Evolutionary conservation across 768 basidiomycete genomes (phyloP).

Genomic region (Rhizopogon roseolus): DNA sequence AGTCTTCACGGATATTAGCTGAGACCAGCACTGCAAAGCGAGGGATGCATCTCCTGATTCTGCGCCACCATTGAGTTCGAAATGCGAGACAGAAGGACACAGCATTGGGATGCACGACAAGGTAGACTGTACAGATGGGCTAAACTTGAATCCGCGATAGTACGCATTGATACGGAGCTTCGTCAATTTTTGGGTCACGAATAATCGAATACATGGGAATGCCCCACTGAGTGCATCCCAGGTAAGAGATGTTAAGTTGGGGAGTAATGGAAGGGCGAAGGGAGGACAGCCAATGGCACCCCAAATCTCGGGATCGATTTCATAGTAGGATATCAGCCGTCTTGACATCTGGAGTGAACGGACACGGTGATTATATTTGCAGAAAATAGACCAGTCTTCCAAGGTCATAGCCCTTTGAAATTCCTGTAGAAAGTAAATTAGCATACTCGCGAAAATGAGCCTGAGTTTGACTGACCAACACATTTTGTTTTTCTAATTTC

Average conservation of each 20-base stretch:
- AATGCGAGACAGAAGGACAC: no score
- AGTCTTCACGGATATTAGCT: neutral
- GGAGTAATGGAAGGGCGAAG: no score
- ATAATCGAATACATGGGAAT: neutral
- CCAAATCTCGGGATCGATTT: neutral
- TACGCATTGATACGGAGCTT: neutral
- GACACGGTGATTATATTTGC: slow-evolving; percentile 18
- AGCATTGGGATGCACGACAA: no score
- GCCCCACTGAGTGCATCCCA: no score
- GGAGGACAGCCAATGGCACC: no score
- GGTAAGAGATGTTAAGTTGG: no score
- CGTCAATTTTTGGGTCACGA: neutral
- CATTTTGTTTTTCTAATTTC: slow-evolving; percentile 11
- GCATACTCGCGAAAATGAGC: no score
- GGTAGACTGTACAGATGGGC: no score
- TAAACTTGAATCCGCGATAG: no score
- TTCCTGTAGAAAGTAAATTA: slow-evolving; percentile 3
- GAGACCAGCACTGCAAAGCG: neutral
- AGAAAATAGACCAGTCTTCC: slow-evolving; percentile 22
- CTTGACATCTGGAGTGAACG: slow-evolving; percentile 10
- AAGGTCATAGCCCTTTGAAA: slow-evolving; percentile 21
- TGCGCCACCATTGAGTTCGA: neutral
- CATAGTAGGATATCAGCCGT: no score
- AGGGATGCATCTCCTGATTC: neutral
- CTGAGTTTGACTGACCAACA: no score